phyloP scores from a whole-genome alignment of 768 basidiomycete genomes.

The Pleurotus eryngii region DNA sequence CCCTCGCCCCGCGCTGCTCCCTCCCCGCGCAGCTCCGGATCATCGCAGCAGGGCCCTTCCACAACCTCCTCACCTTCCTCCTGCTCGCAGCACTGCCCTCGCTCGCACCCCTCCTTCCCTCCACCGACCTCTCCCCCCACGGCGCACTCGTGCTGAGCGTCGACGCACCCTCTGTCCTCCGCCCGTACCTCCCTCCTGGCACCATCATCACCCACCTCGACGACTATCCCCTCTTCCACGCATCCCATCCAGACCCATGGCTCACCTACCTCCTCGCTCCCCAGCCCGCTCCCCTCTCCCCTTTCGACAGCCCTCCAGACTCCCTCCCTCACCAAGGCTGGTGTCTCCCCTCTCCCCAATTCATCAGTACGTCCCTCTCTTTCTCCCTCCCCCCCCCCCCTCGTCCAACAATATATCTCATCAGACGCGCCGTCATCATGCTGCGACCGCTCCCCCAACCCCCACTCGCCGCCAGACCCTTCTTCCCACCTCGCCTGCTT shows the following conservation, averaged over 20 bases:
- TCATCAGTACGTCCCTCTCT: slow-evolving; percentile 20
- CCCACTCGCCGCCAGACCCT: slow-evolving; percentile 8
- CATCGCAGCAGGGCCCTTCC: slow-evolving; percentile 71
- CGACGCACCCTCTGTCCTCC: slow-evolving; percentile 46
- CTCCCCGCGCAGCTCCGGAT: slow-evolving; percentile 45
- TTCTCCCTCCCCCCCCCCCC: not conserved
- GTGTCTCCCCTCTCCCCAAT: slow-evolving; percentile 44
- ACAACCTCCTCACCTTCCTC: slow-evolving; percentile 65
- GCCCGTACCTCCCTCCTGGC: slow-evolving; percentile 51
- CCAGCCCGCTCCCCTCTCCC: not conserved
- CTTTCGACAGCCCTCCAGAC: too few relatives aligned
- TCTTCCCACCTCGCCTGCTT: slow-evolving; percentile 42
- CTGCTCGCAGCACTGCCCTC: slow-evolving; percentile 29
- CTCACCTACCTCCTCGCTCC: slow-evolving; percentile 34
- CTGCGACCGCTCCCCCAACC: slow-evolving; percentile 20
- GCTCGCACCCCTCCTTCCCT: slow-evolving; percentile 30
- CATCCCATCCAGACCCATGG: slow-evolving; percentile 40
- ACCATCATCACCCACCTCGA: slow-evolving; percentile 64
- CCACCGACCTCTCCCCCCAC: slow-evolving; percentile 45
- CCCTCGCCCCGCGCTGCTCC: slow-evolving; percentile 21
- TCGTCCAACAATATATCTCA: slow-evolving; percentile 7
- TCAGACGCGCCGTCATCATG: slow-evolving; percentile 19
- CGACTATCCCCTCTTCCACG: slow-evolving; percentile 42
- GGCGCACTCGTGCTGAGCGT: slow-evolving; percentile 38
- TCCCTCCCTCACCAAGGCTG: slow-evolving; percentile 42